Base-by-base conservation (phyloP, 2,329 filamentous ascomycete species). In the Ophidiomyces ophidiicola region DNA sequence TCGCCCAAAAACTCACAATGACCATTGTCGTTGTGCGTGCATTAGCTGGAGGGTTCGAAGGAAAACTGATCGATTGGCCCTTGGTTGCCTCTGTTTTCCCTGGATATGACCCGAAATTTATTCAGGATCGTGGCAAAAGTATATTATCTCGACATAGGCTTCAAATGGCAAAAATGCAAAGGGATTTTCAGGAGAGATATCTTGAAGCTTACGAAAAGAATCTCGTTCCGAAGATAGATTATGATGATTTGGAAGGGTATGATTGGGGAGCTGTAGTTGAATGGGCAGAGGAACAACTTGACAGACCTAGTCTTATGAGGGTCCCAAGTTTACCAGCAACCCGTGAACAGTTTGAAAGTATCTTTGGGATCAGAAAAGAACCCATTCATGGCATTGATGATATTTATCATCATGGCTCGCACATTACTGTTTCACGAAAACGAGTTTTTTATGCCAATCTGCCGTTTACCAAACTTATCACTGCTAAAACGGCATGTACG, bases 181-280 rank as follows among this genome's bases (percentile, higher is more conserved):
- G 54, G 18, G 61, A 67, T 41, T 67, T 71, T 43, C 66, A 68
- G 39, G 57, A 62, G 30, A 56, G 54, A 25, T 69, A 64, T 42
- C 48, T 65, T 8, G 57, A 62, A 29, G 68, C 66, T 2, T 68
- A 70, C 39, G 57, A 57, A 23, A 56, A 56, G 5, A 54, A 55
- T 5, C 48, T 60, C 31, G 59, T 70, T 2, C 66, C 67, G 6
- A 46, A 46, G 2, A 61, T 70, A 31, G 54, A 69, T 41, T 68
- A 62, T 35, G 50, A 59, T 12, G 48, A 69, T 35, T 48, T 69
- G 21, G 52, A 58, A 34, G 46, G 44, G 6, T 69, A 68, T 47
- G 59, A 69, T 43, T 71, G 68, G 68, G 50, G 54, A 29, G 52
- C 53, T 18, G 52, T 70, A 8, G 58, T 68, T 3, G 57, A 66